These are phyloP conservation scores for Hypoxylon trugodes DNA, from an alignment of 495 filamentous ascomycete genomes.

Conservation along the genomic window DNA sequence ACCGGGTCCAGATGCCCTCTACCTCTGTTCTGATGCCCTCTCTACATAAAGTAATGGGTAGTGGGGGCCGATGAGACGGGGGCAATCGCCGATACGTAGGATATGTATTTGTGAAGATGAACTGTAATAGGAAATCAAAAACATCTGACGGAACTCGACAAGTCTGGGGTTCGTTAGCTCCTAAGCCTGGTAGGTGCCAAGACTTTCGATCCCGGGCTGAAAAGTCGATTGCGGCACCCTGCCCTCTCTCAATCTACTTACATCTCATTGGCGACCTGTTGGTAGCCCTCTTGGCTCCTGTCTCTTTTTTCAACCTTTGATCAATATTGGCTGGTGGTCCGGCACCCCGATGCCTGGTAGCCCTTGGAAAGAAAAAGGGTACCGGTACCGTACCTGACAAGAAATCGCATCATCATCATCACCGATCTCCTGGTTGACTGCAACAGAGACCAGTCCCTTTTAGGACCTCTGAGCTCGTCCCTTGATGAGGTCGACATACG, in stretches of 20 bases:
- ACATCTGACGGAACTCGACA: slow-evolving; percentile 25
- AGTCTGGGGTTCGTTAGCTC: slow-evolving; percentile 40
- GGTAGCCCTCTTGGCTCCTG: slow-evolving; percentile 35
- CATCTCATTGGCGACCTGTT: slow-evolving; percentile 33
- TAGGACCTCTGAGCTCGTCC: slow-evolving; percentile 6
- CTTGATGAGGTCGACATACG: background rate
- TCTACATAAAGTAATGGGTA: too few relatives aligned
- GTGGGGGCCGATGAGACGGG: slow-evolving; percentile 21
- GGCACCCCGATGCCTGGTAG: slow-evolving; percentile 33
- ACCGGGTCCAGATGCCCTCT: slow-evolving; percentile 15
- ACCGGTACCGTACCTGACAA: slow-evolving; percentile 25
- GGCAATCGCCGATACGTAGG: slow-evolving; percentile 21
- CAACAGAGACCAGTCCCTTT: slow-evolving; percentile 22
- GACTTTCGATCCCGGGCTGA: slow-evolving; percentile 44
- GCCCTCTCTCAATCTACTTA: slow-evolving; percentile 13
- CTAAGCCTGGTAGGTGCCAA: slow-evolving; percentile 33
- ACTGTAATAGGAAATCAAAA: slow-evolving; percentile 31
- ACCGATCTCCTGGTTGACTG: slow-evolving; percentile 14
- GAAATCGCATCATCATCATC: slow-evolving; percentile 29
- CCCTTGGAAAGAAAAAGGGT: background rate
- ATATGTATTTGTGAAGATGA: slow-evolving; percentile 16
- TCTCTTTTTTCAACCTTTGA: too few relatives aligned
- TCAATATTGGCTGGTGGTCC: slow-evolving; percentile 34
- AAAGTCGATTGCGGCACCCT: slow-evolving; percentile 46
- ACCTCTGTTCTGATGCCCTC: background rate